Base-by-base conservation (phyloP, 345 rosid species). In the Kernera saxatilis region DNA sequence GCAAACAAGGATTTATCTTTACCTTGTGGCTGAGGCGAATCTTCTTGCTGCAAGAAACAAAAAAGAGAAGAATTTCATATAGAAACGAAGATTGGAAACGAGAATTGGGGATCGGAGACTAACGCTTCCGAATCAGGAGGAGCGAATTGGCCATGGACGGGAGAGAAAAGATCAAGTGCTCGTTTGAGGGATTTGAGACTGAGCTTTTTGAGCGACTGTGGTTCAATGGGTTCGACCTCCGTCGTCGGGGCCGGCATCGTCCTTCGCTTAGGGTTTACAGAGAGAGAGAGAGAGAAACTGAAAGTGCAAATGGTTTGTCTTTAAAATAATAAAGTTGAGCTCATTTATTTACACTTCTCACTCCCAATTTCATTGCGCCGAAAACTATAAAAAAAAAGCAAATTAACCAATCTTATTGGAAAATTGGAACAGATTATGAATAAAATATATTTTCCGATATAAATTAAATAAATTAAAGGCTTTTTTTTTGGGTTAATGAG, bases 21-120 rank as follows among this genome's bases (percentile, higher is more conserved):
- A 94, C 99, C 97, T 94, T 94, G 77, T 88, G 89, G 82, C 84
- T 88, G 64, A 78, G 78, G 44, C 99, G 99, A 79, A 89, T 84
- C 72, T 74, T 82, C 79, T 88, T 91, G 68, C 99, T 91, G 95
- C 82, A 77, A 1, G 11, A 8, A 15, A 58, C 13, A 29, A 40
- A 27, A 32, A 10, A 53, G 61, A 55, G n/a, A 27, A 68, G 72
- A 26, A 44, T 0, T 0, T 65, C 3, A 32, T 41, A 3, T 23
- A 15, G 7, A 35, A 18, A 6, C 2, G 11, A 61, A 29, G 40
- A 39, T 5, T n/a, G 1, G 27, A 54, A 43, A 23, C 3, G 18
- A 65, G 63, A 65, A 54, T 17, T 19, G 21, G 58, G 69, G 37
- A 69, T 63, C 32, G 65, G 56, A 52, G 39, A 41, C 80, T 14